phyloP scores from a whole-genome alignment of 768 basidiomycete species.

The Trametes cinnabarina region DNA sequence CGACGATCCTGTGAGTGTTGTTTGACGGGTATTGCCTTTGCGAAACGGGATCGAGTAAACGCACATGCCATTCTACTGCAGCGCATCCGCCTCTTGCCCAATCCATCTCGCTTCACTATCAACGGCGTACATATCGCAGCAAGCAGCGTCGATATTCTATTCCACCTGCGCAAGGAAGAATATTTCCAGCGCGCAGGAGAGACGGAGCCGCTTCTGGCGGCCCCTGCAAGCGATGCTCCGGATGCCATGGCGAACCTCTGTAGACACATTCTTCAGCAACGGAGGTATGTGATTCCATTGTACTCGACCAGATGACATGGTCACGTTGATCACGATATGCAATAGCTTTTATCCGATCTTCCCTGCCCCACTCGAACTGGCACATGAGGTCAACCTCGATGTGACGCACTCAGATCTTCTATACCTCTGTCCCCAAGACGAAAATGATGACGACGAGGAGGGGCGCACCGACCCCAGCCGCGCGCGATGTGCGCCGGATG shows the following conservation, averaged over 20 bases:
- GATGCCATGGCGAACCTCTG: conserved; percentile 81
- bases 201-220: conserved; percentile 44
- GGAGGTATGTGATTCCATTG: no score
- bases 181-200: conserved; percentile 67
- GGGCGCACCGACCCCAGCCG: conserved; percentile 19
- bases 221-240: conserved; percentile 39
- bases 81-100: conserved; percentile 80
- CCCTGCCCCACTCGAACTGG: conserved; percentile 72
- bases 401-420: conserved; percentile 69
- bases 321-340: background rate
- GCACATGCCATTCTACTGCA: no score
- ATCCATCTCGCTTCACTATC: conserved; percentile 82
- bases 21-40: no score
- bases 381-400: conserved; percentile 86
- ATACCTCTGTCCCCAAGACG: conserved; percentile 24
- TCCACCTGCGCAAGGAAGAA: conserved; percentile 87
- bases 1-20: conserved; percentile 49
- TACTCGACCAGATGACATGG: no score
- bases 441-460: conserved; percentile 34
- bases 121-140: conserved; percentile 79
- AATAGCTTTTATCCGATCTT: conserved; percentile 93
- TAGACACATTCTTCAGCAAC: conserved; percentile 80
- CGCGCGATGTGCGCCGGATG: conserved; percentile 59
- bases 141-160: conserved; percentile 84
- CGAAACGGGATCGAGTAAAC: no score